Base-by-base conservation (phyloP, 441 rosid genomes). In the Rhodomyrtus psidioides region DNA sequence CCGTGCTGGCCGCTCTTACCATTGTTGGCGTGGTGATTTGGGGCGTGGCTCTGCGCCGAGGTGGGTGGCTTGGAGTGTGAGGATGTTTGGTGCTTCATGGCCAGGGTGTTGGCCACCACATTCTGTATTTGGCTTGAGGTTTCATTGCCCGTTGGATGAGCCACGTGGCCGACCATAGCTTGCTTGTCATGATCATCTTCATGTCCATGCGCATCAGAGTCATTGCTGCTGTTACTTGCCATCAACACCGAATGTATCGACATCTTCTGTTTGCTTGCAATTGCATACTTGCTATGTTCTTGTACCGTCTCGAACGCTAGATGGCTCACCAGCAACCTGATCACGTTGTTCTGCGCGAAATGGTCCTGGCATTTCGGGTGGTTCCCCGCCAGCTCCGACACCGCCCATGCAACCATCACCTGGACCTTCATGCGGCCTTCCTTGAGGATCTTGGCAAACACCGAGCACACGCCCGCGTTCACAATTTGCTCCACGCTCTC, bases 351-450 rank as follows among this genome's bases (percentile, higher is more conserved):
- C 87, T 94, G 97, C 1, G 93, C 91, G 51, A 96, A 96, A 34
- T 93, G 92, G 88, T 97, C 99, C 83, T 96, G 98, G 85, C 97
- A 96, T 87, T 88, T 92, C 1, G 97, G 91, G 87, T 94, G 90
- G 90, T 93, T 90, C 1, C 87, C 93, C 5, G 91, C 92, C 3
- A 97, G 88, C 88, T 95, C 98, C 1, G 99, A 94, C 65, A 97
- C 98, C 10, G 99, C 98, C 98, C 97, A 95, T 7, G 98, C 99
- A 23, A 92, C 98, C 55, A 90, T 93, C 9, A 95, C 97, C 87
- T 97, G 99, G 13, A 95, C 98, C 85, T 90, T 94, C 99, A 97
- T 97, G 6, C 98, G 93, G 57, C 96, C 97, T 89, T 97, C 99
- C 93, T 96, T 97, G 42, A 97, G 95, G 55, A 96, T 89, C 90